Base-by-base conservation (phyloP, 352 stramenopile species). In the Phytopythium chamaehyphon region DNA sequence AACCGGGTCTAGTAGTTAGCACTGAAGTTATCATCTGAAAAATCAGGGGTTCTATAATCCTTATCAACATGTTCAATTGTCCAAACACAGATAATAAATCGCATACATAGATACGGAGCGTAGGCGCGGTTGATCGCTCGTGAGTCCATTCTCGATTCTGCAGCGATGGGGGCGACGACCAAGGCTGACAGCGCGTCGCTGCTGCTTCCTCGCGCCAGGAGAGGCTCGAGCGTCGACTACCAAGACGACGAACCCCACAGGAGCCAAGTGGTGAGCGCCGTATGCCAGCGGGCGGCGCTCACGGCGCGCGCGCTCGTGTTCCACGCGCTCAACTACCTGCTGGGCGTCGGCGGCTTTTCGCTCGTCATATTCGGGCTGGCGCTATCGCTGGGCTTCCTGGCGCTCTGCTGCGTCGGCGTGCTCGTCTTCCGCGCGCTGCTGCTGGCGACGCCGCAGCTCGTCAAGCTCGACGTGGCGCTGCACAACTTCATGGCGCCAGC, bases 391-490 rank as follows among this genome's bases (percentile, higher is more conserved):
- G 59, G 65, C 18, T 64, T 87, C 35, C 49, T 93, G 33, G 71
- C 77, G 42, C 53, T 93, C 10, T 93, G 76, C 60, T 84, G 75
- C 33, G 28, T 88, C 9, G 82, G 82, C 14, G 52, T 90, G 24
- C 56, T 83, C 28, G 58, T 85, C 28, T 85, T 90, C 54, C 70
- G 82, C n/a, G 43, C 83, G 14, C 56, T 90, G 51, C 58, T 93
- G 31, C 76, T 81, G 22, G 21, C 78, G 39, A 62, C 82, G 14
- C 64, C 73, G 26, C 28, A 77, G 35, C 53, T 89, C 9, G 68
- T 73, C 31, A 62, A 74, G 11, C 31, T 83, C 26, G 82, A 90
- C 53, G 64, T 88, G 14, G 61, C 52, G 23, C 62, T 92, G 22
- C 67, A 83, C 61, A 90, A 92, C 54, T 76, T 76, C 24, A 72